Base-by-base conservation (phyloP, 2,329 filamentous ascomycete genomes). In the Sarocladium oryzae region DNA sequence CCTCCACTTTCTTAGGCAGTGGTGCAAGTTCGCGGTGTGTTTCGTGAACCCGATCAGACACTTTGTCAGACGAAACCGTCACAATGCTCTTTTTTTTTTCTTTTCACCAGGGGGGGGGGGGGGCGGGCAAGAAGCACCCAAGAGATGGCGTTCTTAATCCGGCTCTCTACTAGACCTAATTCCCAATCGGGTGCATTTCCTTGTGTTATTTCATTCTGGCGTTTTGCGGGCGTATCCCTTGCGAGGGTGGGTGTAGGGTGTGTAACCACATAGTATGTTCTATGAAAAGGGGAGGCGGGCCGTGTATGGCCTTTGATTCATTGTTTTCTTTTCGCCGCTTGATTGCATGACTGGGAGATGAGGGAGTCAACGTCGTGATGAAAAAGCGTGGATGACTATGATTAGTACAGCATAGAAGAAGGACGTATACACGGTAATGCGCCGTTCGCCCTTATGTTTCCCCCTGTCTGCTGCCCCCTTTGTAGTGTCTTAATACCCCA, bases 391-490 rank as follows among this genome's bases (percentile, higher is more conserved):
- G 7, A 13, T 7, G n/a, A 13, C 28, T 48, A 26, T 24, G 26
- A 18, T n/a, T 4, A 21, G 15, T 48, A 48, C 28, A 33, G 16
- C 28, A 33, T 30, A 48, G n/a, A n/a, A n/a, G n/a, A n/a, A n/a
- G n/a, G 43, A 48, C 20, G 43, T 48, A 21, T 48, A 48, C 28
- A 33, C n/a, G 40, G 40, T 20, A 45, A 40, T 40, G 36, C n/a
- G 21, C 36, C 33, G 33, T 7, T 36, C 16, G 13, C 33, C 33
- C 16, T 36, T n/a, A 21, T 21, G 28, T 8, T 32, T 32, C 28
- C 8, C 13, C 28, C 13, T 32, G 28, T 7, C 28, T 32, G n/a
- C n/a, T n/a, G n/a, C n/a, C n/a, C n/a, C n/a, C n/a, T n/a, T n/a
- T n/a, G n/a, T n/a, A n/a, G n/a, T n/a, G n/a, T n/a, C n/a, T n/a